Evolutionary conservation across 495 filamentous ascomycete species (phyloP).

Genomic region (Parathielavia appendiculata): DNA sequence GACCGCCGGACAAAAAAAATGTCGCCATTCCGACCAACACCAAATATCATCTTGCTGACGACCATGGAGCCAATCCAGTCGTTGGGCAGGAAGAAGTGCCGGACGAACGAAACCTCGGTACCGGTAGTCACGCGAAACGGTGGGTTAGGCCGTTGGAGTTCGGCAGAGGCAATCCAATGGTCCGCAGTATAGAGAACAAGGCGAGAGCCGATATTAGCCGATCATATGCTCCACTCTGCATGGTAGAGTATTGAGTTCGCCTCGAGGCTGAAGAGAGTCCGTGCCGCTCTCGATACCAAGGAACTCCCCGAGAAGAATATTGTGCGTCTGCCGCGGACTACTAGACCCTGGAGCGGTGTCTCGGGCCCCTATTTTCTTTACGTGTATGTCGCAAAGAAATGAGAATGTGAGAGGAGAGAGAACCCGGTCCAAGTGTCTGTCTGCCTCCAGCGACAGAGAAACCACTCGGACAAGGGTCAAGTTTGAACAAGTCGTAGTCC

Average conservation of each 20-base stretch:
- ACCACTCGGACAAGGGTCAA: background rate
- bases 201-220: background rate
- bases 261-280: no score
- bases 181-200: slow-evolving; percentile 9
- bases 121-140: background rate
- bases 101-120: background rate
- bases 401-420: background rate
- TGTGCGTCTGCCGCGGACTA: background rate
- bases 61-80: slow-evolving; percentile 10
- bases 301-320: background rate
- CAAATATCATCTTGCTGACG: background rate
- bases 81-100: slow-evolving; percentile 18
- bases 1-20: slow-evolving; percentile 25
- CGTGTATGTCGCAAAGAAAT: background rate
- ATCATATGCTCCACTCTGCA: background rate
- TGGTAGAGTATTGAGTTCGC: no score
- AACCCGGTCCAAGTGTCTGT: background rate
- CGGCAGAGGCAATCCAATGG: slow-evolving; percentile 10
- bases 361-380: background rate
- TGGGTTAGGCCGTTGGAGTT: background rate
- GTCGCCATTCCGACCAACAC: slow-evolving; percentile 17
- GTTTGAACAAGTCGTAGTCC: background rate
- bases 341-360: background rate
- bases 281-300: background rate
- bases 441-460: background rate